Base-by-base conservation (phyloP, 2,329 filamentous ascomycete species). In the Fusarium continuum region DNA sequence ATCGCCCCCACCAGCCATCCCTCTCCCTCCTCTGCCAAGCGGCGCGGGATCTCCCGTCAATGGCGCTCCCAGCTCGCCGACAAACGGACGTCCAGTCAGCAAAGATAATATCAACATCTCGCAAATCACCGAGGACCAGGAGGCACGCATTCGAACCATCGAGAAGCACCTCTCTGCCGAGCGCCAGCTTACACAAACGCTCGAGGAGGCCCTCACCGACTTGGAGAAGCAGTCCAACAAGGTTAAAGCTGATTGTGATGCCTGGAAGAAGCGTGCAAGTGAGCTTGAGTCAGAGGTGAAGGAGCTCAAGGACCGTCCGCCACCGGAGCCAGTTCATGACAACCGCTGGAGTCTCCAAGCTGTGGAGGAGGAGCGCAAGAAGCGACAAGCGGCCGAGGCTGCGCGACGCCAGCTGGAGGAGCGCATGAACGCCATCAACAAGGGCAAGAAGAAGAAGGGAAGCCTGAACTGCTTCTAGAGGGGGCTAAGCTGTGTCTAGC, bases 111-210 rank as follows among this genome's bases (percentile, higher is more conserved):
- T 78, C 41, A 82, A 80, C 46, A 85, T 89, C 56, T 86, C 89
- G 44, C 93, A 97, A 71, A 85, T 96, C 65, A 87, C 94, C 58
- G 94, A 98, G 72, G 95, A 99, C 70, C 93, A 97, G 75, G 95
- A 99, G 75, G 91, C 92, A 36, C 93, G 93, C 64, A 96, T 99
- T 73, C 89, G 91, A 58, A 96, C 92, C 7, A 96, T 99, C 63
- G 94, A 99, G 82, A 98, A 97, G 81, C 93, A 98, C 73, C 85
- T 99, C 20, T 90, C 91, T 65, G 95, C 95, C 4, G 95, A 99
- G 82, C 96, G 96, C 75, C 94, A 98, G 76, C 88, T 99, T 56
- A 99, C 94, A 1, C 90, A 92, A 41, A 98, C 94, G 3, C 85
- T 99, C 32, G 95, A 99, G 76, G 94, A 98, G 78, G 95, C 95